These are phyloP conservation scores for Cercospora nicotianae DNA, from an alignment of 2,329 filamentous ascomycete species.

Conservation along the genomic window DNA sequence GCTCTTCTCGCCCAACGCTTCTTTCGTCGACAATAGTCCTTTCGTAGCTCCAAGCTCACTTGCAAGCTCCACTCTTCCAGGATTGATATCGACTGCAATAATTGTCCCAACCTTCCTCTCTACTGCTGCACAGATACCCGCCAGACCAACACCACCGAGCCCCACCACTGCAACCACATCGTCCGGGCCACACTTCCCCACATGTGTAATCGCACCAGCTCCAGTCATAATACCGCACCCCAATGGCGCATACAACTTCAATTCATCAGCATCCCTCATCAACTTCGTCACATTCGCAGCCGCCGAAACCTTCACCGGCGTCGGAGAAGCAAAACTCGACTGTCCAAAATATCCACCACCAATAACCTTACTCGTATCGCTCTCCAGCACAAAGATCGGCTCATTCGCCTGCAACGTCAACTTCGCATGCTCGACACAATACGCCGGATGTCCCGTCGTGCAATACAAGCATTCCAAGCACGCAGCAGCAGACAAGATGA, in stretches of 20 bases:
- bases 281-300: slow-evolving; percentile 33
- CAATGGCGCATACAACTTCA: slow-evolving; percentile 42
- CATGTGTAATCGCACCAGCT: slow-evolving; percentile 46
- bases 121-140: slow-evolving; percentile 44
- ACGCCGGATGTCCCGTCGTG: slow-evolving; percentile 45
- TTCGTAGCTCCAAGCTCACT: slow-evolving; percentile 48
- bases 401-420: slow-evolving; percentile 33
- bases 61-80: slow-evolving; percentile 46
- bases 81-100: slow-evolving; percentile 51
- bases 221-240: slow-evolving; percentile 50
- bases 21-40: slow-evolving; percentile 18
- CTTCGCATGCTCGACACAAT: slow-evolving; percentile 48
- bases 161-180: slow-evolving; percentile 43
- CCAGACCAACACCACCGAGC: slow-evolving; percentile 45
- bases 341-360: slow-evolving; percentile 43
- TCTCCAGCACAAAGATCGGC: slow-evolving; percentile 26
- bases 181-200: slow-evolving; percentile 33
- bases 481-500: slow-evolving; percentile 47
- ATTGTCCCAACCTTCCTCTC: slow-evolving; percentile 38
- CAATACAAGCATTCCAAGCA: slow-evolving; percentile 50
- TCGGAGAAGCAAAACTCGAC: slow-evolving; percentile 38
- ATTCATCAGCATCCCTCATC: slow-evolving; percentile 28
- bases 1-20: slow-evolving; percentile 14
- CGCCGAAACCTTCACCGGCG: slow-evolving; percentile 35
- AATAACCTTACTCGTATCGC: slow-evolving; percentile 23